phyloP scores from a whole-genome alignment of 768 basidiomycete genomes.

The Boletus rufocinnamomeus region DNA sequence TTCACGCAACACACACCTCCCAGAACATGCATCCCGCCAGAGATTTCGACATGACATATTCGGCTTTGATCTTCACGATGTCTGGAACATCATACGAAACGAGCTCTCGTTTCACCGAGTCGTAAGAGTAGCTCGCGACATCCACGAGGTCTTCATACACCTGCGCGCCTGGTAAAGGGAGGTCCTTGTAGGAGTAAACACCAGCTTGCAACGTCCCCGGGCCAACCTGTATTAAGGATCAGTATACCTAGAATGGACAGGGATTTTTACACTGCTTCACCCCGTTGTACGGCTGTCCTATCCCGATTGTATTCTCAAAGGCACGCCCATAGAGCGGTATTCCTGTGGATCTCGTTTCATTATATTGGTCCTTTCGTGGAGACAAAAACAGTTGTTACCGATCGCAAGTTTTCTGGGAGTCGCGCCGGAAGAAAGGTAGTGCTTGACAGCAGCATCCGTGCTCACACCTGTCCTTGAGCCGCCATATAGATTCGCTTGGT shows the following conservation, averaged over 20 bases:
- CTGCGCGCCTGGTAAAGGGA: conserved; percentile 63
- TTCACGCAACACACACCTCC: conserved; percentile 41
- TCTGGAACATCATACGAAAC: conserved; percentile 78
- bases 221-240: conserved; percentile 50
- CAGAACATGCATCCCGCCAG: conserved; percentile 77
- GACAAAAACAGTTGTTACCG: conserved; percentile 39
- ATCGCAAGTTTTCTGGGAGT: conserved; percentile 64
- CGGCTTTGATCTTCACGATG: conserved; percentile 64
- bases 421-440: conserved; percentile 63
- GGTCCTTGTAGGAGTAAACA: conserved; percentile 68
- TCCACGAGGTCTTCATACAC: conserved; percentile 68
- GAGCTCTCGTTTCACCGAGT: conserved; percentile 62
- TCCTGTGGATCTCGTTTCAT: conserved; percentile 36
- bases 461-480: conserved; percentile 62
- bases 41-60: conserved; percentile 61
- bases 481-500: conserved; percentile 71
- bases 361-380: background rate
- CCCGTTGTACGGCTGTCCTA: conserved; percentile 69
- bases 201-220: conserved; percentile 49
- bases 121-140: conserved; percentile 79
- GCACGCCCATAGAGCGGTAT: conserved; percentile 82
- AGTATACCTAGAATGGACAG: background rate
- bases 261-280: conserved; percentile 39
- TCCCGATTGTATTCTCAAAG: conserved; percentile 68
- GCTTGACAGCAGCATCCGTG: conserved; percentile 66